These are phyloP conservation scores for Acanthamoeba royreba DNA, from an alignment of 208 protist genomes.

Conservation along the genomic window DNA sequence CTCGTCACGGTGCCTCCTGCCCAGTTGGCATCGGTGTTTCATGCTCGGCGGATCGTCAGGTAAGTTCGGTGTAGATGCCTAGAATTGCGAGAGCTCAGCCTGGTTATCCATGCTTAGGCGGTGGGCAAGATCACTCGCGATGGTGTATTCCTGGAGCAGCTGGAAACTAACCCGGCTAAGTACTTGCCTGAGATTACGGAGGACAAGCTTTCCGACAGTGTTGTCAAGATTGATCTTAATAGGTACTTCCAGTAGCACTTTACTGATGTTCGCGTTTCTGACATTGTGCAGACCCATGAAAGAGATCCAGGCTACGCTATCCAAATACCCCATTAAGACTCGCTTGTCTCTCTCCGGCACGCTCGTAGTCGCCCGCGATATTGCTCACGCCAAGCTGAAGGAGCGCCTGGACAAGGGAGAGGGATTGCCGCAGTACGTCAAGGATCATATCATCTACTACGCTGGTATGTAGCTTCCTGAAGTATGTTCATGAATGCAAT, in stretches of 20 bases:
- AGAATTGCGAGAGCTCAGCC: constrained; percentile 61
- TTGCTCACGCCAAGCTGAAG: constrained; percentile 93
- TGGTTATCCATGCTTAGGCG: too few species aligned
- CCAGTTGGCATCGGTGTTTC: constrained; percentile 96
- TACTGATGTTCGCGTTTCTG: background rate
- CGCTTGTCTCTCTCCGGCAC: constrained; percentile 92
- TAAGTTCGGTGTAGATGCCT: background rate
- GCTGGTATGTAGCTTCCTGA: constrained; percentile 56
- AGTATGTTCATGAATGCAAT: background rate
- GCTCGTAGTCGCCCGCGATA: constrained; percentile 96
- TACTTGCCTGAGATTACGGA: constrained; percentile 90
- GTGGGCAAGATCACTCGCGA: constrained; percentile 93
- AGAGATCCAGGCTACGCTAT: constrained; percentile 83
- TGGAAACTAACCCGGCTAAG: constrained; percentile 92
- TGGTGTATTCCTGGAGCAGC: constrained; percentile 93
- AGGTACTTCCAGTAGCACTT: constrained; percentile 65
- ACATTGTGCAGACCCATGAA: constrained; percentile 78
- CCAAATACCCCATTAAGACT: constrained; percentile 88
- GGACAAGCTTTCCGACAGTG: constrained; percentile 79
- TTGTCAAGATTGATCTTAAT: constrained; percentile 91
- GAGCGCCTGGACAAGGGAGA: constrained; percentile 87
- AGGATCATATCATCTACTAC: constrained; percentile 95
- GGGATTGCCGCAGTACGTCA: constrained; percentile 92
- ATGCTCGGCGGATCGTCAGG: constrained; percentile 94
- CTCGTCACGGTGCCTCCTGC: constrained; percentile 78